These are phyloP conservation scores for Leptographium wingfieldii DNA, from an alignment of 2,329 filamentous ascomycete species.

Conservation along the genomic window DNA sequence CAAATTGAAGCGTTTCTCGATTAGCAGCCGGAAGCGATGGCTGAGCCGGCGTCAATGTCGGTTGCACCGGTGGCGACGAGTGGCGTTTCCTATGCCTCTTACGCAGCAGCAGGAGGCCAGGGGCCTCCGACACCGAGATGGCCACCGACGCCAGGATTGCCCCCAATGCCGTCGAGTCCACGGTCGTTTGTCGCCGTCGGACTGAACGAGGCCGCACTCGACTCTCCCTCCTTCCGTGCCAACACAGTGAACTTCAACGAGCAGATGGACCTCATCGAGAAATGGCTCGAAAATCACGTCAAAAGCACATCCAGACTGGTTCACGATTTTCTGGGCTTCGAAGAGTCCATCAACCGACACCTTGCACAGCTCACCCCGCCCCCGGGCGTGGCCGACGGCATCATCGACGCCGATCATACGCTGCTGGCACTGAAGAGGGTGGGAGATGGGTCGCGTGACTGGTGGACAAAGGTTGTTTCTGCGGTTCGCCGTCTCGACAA, in stretches of 20 bases:
- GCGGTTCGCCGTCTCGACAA: constrained; percentile 67
- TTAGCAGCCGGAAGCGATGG: neutral
- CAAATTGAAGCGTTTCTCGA: neutral
- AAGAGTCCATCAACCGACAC: constrained; percentile 67
- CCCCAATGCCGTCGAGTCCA: neutral
- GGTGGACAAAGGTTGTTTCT: constrained; percentile 66
- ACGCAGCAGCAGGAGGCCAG: neutral
- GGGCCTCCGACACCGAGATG: neutral
- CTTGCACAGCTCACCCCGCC: constrained; percentile 65
- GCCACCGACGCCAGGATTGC: neutral
- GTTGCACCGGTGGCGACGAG: neutral
- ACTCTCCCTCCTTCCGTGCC: constrained; percentile 90
- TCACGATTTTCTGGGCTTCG: constrained; percentile 57
- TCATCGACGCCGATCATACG: constrained; percentile 88
- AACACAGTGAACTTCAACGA: constrained; percentile 78
- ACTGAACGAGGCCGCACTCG: constrained; percentile 88
- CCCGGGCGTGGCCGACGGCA: constrained; percentile 61
- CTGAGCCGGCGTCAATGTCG: neutral
- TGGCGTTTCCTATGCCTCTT: neutral
- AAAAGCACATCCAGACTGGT: constrained; percentile 41
- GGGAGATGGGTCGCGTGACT: constrained; percentile 75
- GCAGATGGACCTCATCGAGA: constrained; percentile 81
- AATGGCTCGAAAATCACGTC: constrained; percentile 65
- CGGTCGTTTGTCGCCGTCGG: constrained; percentile 55
- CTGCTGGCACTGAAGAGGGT: constrained; percentile 74